phyloP scores from a whole-genome alignment of 495 filamentous ascomycete genomes.

The Penicillium subrubescens region DNA sequence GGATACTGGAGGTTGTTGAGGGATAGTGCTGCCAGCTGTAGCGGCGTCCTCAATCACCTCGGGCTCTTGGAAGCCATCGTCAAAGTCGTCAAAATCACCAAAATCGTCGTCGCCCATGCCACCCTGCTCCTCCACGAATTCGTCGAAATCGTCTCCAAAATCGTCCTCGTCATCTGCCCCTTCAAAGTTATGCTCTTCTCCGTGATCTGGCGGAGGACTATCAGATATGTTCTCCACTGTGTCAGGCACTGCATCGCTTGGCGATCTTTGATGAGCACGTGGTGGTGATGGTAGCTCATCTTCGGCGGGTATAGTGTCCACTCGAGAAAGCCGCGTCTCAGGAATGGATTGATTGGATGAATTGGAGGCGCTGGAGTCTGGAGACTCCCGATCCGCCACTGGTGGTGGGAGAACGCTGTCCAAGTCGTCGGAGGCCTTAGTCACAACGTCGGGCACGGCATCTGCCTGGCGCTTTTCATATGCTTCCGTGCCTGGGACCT shows the following conservation, averaged over 20 bases:
- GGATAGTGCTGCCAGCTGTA: constrained; percentile 15
- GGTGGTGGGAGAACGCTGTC: constrained; percentile 24
- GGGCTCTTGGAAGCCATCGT: constrained; percentile 76
- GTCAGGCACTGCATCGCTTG: constrained; percentile 54
- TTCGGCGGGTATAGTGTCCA: constrained; percentile 40
- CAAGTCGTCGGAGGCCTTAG: constrained; percentile 36
- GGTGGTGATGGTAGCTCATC: constrained; percentile 38
- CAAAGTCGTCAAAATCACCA: constrained; percentile 73
- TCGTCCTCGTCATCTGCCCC: constrained; percentile 30
- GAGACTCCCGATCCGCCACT: constrained; percentile 18
- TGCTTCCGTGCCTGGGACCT: constrained; percentile 82
- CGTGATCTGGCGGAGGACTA: constrained; percentile 37
- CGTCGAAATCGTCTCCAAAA: constrained; percentile 84
- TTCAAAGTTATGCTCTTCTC: constrained; percentile 15
- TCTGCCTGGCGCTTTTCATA: constrained; percentile 76
- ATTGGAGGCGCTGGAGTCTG: constrained; percentile 19
- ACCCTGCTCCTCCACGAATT: constrained; percentile 83
- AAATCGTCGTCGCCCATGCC: constrained; percentile 67
- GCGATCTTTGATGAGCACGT: constrained; percentile 44
- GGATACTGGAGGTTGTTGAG: constrained; percentile 46
- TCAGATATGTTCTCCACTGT: constrained; percentile 48
- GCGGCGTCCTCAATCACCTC: constrained; percentile 42
- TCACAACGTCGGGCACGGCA: constrained; percentile 76
- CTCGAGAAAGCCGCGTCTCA: constrained; percentile 47
- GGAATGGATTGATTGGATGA: constrained; percentile 37